Evolutionary conservation across 345 rosid species (phyloP).

Genomic region (Brassica incana): DNA sequence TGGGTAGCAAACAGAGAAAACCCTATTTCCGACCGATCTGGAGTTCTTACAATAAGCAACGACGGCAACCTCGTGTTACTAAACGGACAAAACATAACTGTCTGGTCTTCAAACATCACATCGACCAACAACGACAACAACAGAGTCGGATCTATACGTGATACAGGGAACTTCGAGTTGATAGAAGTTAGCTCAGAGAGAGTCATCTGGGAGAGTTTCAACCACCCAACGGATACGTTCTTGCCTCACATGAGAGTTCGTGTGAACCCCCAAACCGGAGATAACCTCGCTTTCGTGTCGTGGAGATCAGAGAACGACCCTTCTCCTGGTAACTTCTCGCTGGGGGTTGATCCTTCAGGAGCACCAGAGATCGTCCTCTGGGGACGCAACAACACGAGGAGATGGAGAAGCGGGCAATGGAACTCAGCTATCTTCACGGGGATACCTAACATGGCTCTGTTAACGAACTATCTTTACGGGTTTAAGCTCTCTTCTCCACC

Average conservation of each 20-base stretch:
- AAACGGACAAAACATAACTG: constrained; percentile 39
- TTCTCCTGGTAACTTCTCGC: constrained; percentile 55
- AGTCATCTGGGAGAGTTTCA: constrained; percentile 62
- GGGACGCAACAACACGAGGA: constrained; percentile 48
- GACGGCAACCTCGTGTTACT: constrained; percentile 57
- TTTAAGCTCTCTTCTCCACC: constrained; percentile 46
- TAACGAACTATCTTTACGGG: constrained; percentile 49
- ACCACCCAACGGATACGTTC: constrained; percentile 59
- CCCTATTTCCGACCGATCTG: constrained; percentile 48
- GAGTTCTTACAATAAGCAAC: constrained; percentile 44
- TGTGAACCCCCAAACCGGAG: constrained; percentile 43
- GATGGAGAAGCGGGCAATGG: constrained; percentile 92
- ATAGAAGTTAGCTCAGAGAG: constrained; percentile 29
- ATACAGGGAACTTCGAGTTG: constrained; percentile 45
- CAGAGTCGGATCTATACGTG: constrained; percentile 30
- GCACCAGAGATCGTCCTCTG: constrained; percentile 81
- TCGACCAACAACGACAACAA: constrained; percentile 26
- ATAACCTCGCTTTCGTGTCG: constrained; percentile 48
- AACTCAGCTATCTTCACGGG: constrained; percentile 57
- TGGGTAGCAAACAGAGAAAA: constrained; percentile 60
- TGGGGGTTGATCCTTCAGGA: constrained; percentile 63
- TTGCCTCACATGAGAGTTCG: constrained; percentile 61
- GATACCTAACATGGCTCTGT: constrained; percentile 46
- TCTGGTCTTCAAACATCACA: constrained; percentile 53
- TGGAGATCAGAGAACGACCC: constrained; percentile 69